These are phyloP conservation scores for Sanchytrium tribonematis DNA, from an alignment of 371 early-diverging fungal genomes.

Conservation along the genomic window DNA sequence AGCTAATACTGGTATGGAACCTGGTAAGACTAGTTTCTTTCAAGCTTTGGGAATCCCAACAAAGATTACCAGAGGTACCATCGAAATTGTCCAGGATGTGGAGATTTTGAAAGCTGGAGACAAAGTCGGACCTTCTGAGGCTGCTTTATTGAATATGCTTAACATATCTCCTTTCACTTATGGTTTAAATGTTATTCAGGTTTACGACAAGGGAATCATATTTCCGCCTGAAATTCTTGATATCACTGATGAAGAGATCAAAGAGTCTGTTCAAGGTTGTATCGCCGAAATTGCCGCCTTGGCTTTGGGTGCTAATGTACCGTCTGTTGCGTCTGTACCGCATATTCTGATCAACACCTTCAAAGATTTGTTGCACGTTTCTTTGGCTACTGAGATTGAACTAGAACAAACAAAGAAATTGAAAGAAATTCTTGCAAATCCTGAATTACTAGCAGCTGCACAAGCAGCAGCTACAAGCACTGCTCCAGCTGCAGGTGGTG, in stretches of 20 bases:
- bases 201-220: conserved; percentile 76
- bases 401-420: conserved; percentile 15
- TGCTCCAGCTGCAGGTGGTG: conserved; percentile 10
- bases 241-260: conserved; percentile 56
- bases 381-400: conserved; percentile 21
- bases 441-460: conserved; percentile 44
- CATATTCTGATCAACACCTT: conserved; percentile 25
- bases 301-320: conserved; percentile 73
- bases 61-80: conserved; percentile 99
- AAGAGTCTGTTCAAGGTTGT: conserved; percentile 44
- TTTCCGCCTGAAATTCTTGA: conserved; percentile 77
- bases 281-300: conserved; percentile 69
- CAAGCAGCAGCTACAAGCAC: conserved; percentile 19
- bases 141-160: conserved; percentile 92
- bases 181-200: conserved; percentile 75
- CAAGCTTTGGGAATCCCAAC: conserved; percentile 99
- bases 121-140: conserved; percentile 97
- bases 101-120: conserved; percentile 62
- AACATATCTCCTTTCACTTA: conserved; percentile 99
- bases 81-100: conserved; percentile 94
- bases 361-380: conserved; percentile 21
- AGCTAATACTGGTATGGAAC: conserved; percentile 98
- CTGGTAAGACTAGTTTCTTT: conserved; percentile 99
- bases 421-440: conserved; percentile 67
- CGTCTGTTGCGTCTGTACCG: conserved; percentile 86